Conservation (phyloP, 768 basidiomycete genomes). For the Lentinula detonsa region DNA sequence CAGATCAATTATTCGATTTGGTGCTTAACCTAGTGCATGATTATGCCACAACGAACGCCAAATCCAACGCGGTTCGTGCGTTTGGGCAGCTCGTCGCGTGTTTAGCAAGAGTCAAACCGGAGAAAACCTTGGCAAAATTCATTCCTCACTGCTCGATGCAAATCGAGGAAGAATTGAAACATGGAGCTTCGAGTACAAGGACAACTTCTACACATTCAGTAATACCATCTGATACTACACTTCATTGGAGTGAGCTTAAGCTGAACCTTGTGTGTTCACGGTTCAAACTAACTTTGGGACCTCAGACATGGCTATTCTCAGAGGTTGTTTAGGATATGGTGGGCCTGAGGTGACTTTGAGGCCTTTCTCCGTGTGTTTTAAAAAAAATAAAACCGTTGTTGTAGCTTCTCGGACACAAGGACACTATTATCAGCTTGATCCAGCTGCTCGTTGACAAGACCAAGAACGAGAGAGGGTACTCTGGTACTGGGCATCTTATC, state of each 20-base stretch:
- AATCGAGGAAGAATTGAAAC: conserved; percentile 80
- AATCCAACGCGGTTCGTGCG: conserved; percentile 86
- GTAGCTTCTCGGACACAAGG: conserved; percentile 66
- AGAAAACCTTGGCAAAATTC: conserved; percentile 74
- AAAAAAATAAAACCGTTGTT: not conserved
- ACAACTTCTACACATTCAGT: conserved; percentile 73
- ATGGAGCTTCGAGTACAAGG: conserved; percentile 83
- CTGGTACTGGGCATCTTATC: conserved; percentile 70
- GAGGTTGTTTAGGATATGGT: conserved; percentile 76
- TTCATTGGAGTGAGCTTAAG: conserved; percentile 79
- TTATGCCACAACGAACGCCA: conserved; percentile 84
- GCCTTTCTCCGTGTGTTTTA: not conserved
- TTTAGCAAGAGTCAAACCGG: conserved; percentile 72
- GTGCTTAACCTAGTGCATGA: conserved; percentile 80
- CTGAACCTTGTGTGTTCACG: not conserved
- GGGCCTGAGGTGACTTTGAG: conserved; percentile 48
- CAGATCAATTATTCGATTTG: conserved; percentile 75
- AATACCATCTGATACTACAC: conserved; percentile 77
- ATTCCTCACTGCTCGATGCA: conserved; percentile 69
- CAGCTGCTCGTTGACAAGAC: conserved; percentile 68
- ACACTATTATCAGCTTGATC: conserved; percentile 58
- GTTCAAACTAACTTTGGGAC: not conserved
- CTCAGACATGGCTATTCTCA: conserved; percentile 73
- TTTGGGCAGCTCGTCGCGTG: conserved; percentile 86
- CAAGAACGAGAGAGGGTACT: conserved; percentile 86